Base-by-base conservation (phyloP, 768 basidiomycete species). In the Lentinula detonsa region DNA sequence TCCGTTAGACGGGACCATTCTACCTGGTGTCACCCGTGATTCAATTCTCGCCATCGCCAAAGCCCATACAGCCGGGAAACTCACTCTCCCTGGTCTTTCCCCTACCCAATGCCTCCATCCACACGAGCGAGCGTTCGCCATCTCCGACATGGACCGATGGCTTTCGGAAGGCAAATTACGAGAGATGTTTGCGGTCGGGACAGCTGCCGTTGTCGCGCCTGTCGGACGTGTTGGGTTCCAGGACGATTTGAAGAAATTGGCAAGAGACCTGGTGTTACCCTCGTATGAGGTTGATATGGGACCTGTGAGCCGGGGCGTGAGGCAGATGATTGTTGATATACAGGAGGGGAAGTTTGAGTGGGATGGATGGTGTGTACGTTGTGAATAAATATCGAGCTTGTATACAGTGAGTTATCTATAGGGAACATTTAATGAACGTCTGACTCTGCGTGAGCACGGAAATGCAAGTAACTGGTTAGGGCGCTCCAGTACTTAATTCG, bases 21-120 rank as follows among this genome's bases (percentile, higher is more conserved):
- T 96, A 1, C 92, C 93, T 2, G 93, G 94, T 15, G 82, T 97
- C 21, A 95, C 93, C 0, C 85, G 94, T 43, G 85, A 84, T 59
- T 91, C 90, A 18, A 83, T 86, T 48, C 78, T 96, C 45, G 67
- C 72, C 8, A 85, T 97, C 60, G 77, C 82, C 3, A 74, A 82
- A 28, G 84, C 80, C 0, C 91, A 93, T 70, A 77, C 74, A 2
- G 71, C 77, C 0, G 81, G 82, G 1, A 73, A 64, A 23, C 69
- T 78, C 61, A 66, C 67, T 69, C 58, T 87, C 64, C 90, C 64
- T 62, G 65, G 68, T 43, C 65, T 81, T 79, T 51, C 79, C n/a
- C 39, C 69, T 49, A 57, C 67, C 5, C 59, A 71, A 33, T 74
- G 73, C 5, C 61, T 85, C 16, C 63, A 79, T 64, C 73, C 85